A percentile compares a stretch with the other conserved stretches of the same genome.
phyloP scores from a whole-genome alignment of 2,329 filamentous ascomycete species.

The Clarireedia homoeocarpa region DNA sequence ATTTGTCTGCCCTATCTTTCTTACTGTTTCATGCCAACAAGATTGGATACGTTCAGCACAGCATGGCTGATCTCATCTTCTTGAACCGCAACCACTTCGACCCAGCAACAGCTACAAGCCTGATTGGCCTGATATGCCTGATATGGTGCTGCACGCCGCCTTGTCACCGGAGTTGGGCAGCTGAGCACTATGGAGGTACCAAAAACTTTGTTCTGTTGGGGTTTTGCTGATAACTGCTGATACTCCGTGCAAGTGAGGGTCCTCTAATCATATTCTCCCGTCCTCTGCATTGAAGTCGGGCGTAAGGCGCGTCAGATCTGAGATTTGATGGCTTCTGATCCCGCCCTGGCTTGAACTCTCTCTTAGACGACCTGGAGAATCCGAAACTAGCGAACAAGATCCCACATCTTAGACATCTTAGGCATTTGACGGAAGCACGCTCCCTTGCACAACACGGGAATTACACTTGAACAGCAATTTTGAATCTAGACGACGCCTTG shows the following conservation, averaged over 20 bases:
- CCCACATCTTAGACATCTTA: background rate
- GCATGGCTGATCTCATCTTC: background rate
- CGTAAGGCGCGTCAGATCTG: background rate
- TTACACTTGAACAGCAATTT: background rate
- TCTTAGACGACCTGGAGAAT: background rate
- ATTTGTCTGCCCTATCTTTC: background rate
- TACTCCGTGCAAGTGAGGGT: too few relatives aligned
- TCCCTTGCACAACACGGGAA: background rate
- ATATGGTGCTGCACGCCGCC: slow-evolving; percentile 1
- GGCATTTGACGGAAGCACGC: background rate
- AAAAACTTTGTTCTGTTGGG: too few relatives aligned
- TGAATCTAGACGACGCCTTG: background rate
- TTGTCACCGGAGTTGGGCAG: background rate
- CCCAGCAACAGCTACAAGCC: slow-evolving; percentile 3
- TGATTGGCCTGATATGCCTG: background rate
- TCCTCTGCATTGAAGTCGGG: background rate
- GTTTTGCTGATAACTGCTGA: too few relatives aligned
- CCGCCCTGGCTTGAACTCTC: too few relatives aligned
- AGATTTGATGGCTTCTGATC: background rate
- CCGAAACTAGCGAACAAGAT: background rate
- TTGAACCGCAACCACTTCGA: background rate
- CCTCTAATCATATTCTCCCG: too few relatives aligned
- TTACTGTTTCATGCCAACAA: background rate
- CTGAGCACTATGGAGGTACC: background rate
- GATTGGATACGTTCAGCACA: background rate